Percentiles rank a stretch among this genome's conserved stretches.
phyloP scores from a whole-genome alignment of 208 protist genomes.

The Leishmania braziliensis region DNA sequence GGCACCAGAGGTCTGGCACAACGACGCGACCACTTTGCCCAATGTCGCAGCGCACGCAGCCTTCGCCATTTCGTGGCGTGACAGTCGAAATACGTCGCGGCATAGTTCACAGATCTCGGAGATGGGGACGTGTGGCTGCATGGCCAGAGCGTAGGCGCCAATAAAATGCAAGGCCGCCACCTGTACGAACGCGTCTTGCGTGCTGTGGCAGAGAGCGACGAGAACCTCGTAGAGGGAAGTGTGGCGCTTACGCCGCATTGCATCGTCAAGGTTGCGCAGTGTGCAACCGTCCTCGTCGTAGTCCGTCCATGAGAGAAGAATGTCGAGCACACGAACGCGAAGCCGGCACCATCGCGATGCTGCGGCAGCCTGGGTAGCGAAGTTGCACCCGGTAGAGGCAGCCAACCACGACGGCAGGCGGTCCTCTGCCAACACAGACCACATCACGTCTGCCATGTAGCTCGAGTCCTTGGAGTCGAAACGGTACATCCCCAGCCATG shows the following conservation, averaged over 20 bases:
- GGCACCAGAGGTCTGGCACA: constrained; percentile 21
- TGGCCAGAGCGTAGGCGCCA: constrained; percentile 46
- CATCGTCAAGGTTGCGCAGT: constrained; percentile 75
- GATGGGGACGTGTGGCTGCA: constrained; percentile 66
- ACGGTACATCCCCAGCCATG: constrained; percentile 81
- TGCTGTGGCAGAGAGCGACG: constrained; percentile 35
- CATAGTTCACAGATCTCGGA: constrained; percentile 42
- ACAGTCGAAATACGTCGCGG: constrained; percentile 76
- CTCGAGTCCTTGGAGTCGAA: constrained; percentile 58
- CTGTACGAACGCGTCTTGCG: constrained; percentile 47
- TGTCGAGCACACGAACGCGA: constrained; percentile 67
- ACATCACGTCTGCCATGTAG: constrained; percentile 33
- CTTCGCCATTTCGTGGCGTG: constrained; percentile 74
- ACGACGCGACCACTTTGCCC: constrained; percentile 19
- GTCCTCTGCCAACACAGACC: constrained; percentile 13
- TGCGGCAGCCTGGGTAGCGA: background rate
- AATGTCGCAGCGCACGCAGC: constrained; percentile 76
- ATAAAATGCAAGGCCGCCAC: constrained; percentile 73
- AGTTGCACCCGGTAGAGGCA: background rate
- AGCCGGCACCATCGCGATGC: constrained; percentile 24
- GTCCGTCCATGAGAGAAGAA: constrained; percentile 78
- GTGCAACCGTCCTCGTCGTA: constrained; percentile 74
- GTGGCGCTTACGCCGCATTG: constrained; percentile 12
- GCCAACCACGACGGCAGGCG: constrained; percentile 8
- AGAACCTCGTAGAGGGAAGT: constrained; percentile 52